Percentiles rank a stretch among this genome's conserved stretches.
Evolutionary conservation across 2,329 filamentous ascomycete species (phyloP).

Genomic region (Niveomyces coronatus): DNA sequence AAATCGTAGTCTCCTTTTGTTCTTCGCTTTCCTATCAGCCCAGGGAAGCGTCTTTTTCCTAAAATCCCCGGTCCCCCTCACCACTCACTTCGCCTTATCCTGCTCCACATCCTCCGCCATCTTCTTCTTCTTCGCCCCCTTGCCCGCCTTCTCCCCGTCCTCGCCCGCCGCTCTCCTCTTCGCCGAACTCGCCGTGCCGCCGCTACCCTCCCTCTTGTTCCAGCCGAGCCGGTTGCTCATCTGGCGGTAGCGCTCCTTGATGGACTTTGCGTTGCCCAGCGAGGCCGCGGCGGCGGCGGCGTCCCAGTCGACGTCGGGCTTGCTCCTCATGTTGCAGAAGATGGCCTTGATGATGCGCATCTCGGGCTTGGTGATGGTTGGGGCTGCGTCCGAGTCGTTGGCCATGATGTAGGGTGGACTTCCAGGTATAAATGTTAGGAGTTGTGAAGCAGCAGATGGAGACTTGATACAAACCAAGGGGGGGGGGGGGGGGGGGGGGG

Average conservation of each 20-base stretch:
- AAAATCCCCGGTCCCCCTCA: too few species aligned
- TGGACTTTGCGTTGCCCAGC: conserved; percentile 31
- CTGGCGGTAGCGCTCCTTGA: conserved; percentile 30
- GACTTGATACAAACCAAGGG: too few species aligned
- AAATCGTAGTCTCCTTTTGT: too few species aligned
- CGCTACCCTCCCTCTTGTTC: conserved; percentile 17
- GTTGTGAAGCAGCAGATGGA: too few species aligned
- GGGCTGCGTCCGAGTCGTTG: conserved; percentile 1
- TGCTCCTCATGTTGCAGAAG: conserved; percentile 31
- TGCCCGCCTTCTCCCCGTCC: too few species aligned
- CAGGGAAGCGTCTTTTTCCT: too few species aligned
- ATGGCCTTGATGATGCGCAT: conserved; percentile 30
- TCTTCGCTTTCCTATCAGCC: too few species aligned
- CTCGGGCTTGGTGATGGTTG: conserved; percentile 23
- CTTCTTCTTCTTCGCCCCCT: conserved; percentile 22
- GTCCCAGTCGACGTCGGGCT: conserved; percentile 31
- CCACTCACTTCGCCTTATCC: conserved; percentile 16
- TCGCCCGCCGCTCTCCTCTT: too few species aligned
- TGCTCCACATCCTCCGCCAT: conserved; percentile 10
- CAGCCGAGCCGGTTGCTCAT: conserved; percentile 31
- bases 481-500: too few species aligned
- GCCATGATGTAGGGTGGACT: conserved; percentile 10
- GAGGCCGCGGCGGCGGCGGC: conserved; percentile 24
- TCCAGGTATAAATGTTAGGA: too few species aligned
- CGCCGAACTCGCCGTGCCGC: background rate